Conservation (phyloP, 2,329 filamentous ascomycete species). For the Whalleya microplaca region DNA sequence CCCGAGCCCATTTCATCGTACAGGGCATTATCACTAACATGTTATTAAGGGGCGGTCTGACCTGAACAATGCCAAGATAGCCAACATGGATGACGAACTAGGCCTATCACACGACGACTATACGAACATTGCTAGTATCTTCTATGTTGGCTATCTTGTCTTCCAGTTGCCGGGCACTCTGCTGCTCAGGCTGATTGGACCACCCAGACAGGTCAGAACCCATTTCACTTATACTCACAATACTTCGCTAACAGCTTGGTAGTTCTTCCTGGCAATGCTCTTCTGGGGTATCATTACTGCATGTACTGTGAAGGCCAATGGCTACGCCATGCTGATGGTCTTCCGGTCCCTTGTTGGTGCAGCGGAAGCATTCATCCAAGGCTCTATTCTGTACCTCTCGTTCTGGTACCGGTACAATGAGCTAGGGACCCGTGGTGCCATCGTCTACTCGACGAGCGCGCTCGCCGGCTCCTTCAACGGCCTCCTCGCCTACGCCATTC, state of each 20-base stretch:
- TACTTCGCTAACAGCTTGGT: neutral
- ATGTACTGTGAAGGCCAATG: conserved; percentile 10
- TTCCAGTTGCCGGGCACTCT: conserved; percentile 20
- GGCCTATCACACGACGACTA: conserved; percentile 10
- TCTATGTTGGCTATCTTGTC: conserved; percentile 16
- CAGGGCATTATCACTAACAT: neutral
- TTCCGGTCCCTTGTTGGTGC: conserved; percentile 13
- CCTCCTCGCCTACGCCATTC: conserved; percentile 17
- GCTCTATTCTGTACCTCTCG: conserved; percentile 11
- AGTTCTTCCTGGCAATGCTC: conserved; percentile 1
- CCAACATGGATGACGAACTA: conserved; percentile 14
- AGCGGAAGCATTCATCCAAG: conserved; percentile 19
- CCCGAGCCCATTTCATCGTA: neutral
- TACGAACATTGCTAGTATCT: conserved; percentile 9
- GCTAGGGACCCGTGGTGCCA: conserved; percentile 17
- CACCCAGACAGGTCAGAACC: conserved; percentile 8
- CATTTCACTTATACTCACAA: neutral
- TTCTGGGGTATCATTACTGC: conserved; percentile 18
- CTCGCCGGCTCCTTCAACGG: conserved; percentile 22
- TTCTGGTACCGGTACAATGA: conserved; percentile 24
- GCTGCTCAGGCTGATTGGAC: conserved; percentile 17
- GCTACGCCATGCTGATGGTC: conserved; percentile 6
- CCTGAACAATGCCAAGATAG: conserved; percentile 20
- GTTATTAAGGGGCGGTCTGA: conserved; percentile 13
- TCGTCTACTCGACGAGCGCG: conserved; percentile 16